Base-by-base conservation (phyloP, 2,329 filamentous ascomycete species). In the Calonectria pteridis region DNA sequence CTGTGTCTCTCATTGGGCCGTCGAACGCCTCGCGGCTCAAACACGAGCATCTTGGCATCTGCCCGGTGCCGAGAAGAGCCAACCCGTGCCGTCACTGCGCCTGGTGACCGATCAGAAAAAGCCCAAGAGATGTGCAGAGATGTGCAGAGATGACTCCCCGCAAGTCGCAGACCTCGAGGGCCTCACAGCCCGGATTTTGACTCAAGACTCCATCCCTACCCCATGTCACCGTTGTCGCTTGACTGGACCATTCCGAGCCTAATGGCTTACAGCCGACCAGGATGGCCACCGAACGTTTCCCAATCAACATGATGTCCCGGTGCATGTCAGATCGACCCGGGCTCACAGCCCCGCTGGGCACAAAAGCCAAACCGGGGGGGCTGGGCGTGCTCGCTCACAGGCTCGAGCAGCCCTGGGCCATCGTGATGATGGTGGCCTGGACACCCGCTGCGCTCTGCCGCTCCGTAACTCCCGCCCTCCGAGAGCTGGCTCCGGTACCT, bases 321-420 rank as follows among this genome's bases (percentile, higher is more conserved):
- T 62, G 59, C 59, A 69, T 71, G 71, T 75, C 72, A 72, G 72
- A 74, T 77, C 68, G 68, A 67, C 73, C 69, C 71, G 71, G 71
- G 72, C 63, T 66, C 55, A 65, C 37, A 66, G 67, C 70, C 71
- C 74, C 74, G 72, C 72, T 66, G 62, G 51, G 49, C 55, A 51
- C 62, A 55, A 33, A 43, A 40, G 59, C 31, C 65, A 18, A 33
- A 51, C 53, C 43, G 55, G 69, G 65, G 71, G 35, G 43, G 69
- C 71, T 73, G 35, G 72, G 73, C 62, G 71, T 23, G 3, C 40
- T 59, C 71, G 67, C 66, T 78, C 75, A 73, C 76, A 71, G 73
- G 40, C 67, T 28, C 18, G 7, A 46, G 40, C 40, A 46, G 6
- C 20, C 55, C 63, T 63, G 46, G 55, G 59, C 71, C 69, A 33